Evolutionary conservation across 2,329 filamentous ascomycete species (phyloP).

Genomic region (Aureobasidium sp.): DNA sequence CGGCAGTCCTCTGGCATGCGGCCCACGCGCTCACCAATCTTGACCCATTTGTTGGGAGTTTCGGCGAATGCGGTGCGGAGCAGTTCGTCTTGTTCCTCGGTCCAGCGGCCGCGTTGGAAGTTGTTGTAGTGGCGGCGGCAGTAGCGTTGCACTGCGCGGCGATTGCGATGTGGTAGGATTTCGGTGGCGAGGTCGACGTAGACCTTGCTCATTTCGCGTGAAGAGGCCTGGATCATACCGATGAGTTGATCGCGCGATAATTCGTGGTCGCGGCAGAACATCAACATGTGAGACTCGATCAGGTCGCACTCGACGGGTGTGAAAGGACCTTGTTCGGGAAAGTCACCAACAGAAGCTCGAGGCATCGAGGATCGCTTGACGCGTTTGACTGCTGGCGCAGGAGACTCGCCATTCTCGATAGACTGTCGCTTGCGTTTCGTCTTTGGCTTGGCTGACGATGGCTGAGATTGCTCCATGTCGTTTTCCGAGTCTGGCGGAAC

Average conservation of each 20-base stretch:
- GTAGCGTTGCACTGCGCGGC: constrained; percentile 31
- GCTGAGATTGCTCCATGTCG: not conserved
- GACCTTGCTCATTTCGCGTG: constrained; percentile 11
- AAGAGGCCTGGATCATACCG: constrained; percentile 12
- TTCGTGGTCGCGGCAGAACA: not conserved
- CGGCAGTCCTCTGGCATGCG: constrained; percentile 60
- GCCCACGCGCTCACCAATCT: constrained; percentile 56
- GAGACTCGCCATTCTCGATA: not conserved
- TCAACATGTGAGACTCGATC: constrained; percentile 6
- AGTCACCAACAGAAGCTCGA: not conserved
- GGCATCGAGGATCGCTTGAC: constrained; percentile 3
- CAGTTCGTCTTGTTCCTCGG: constrained; percentile 50
- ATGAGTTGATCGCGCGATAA: not conserved
- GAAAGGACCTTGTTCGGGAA: constrained; percentile 13
- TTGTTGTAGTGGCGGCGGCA: constrained; percentile 61
- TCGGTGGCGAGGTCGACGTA: constrained; percentile 1
- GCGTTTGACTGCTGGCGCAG: constrained; percentile 1
- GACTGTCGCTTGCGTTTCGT: constrained; percentile 14
- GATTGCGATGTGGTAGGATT: constrained; percentile 11
- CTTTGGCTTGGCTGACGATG: constrained; percentile 14
- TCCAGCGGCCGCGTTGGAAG: constrained; percentile 54
- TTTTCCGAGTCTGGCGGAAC: constrained; percentile 6
- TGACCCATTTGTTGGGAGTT: constrained; percentile 53
- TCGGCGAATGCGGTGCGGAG: constrained; percentile 42
- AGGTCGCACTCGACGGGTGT: constrained; percentile 7